Base-by-base conservation (phyloP, 495 filamentous ascomycete species). In the Xylaria palmicola region DNA sequence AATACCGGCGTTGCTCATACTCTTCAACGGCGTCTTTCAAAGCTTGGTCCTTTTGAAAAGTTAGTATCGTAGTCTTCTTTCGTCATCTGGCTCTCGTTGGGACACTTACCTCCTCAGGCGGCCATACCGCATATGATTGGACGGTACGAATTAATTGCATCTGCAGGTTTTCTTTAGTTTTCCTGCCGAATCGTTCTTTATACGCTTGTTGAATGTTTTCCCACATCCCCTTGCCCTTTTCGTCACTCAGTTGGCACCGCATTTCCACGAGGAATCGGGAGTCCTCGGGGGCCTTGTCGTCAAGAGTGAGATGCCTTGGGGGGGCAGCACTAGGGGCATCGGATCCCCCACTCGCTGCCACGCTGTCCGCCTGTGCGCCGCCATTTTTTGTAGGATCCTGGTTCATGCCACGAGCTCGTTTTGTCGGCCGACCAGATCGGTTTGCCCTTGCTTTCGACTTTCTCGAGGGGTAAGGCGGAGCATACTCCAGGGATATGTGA, bases 161-260 rank as follows among this genome's bases (percentile, higher is more conserved):
- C 50, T 81, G 79, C 0, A 81, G 68, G 15, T 72, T 73, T 27
- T 77, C 77, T 56, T 80, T 77, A 47, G 73, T 71, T 41, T 75
- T 77, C 30, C 68, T 65, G 5, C 65, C 65, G 36, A 56, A 76
- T 45, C 66, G 72, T 29, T 74, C 72, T 29, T 75, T 70, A 62
- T 76, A 81, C 41, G 74, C 72, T n/a, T 70, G 68, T 56, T 75
- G 76, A 61, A 80, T 81, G 47, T 75, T 72, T 34, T 79, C 76
- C 79, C 79, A 81, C 76, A 81, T 81, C 1, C 77, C 79, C 65
- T 81, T 79, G 34, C 79, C 79, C 58, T 78, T 79, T 19, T 77
- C 76, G 27, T 70, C 66, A n/a, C 75, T 65, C 59, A 72, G 73
- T 53, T 75, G 65, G 44, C 75, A 78, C 15, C 76, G 70, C 15